Base-by-base conservation (phyloP, 768 basidiomycete species). In the Panus rudis region DNA sequence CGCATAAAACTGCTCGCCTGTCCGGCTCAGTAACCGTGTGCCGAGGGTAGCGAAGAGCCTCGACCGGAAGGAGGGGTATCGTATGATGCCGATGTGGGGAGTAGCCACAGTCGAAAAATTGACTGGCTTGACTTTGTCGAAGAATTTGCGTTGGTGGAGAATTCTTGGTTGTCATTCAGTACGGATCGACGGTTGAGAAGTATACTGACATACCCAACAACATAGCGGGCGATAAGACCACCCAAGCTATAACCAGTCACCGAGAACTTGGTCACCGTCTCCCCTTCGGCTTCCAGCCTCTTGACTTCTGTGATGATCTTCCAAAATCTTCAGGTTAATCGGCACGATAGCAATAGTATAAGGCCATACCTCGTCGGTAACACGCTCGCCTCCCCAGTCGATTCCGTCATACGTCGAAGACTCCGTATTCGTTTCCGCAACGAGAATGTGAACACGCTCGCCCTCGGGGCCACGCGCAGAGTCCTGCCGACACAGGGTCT, bases 21-120 rank as follows among this genome's bases (percentile, higher is more conserved):
- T 89, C 42, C 90, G 68, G 4, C 84, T 84, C 22, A 92, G 64
- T 12, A 91, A 63, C 42, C 67, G 76, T 0, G 85, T 77, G 0
- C 85, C 91, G 8, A 93, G 55, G 16, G 60, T 66, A 2, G 70
- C 67, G 10, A 70, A 54, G 0, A 87, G 37, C 1, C 65, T 63
- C 1, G 82, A 84, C 31, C 81, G 56, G 25, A 82, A 61, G 2
- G 79, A 77, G 21, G 73, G 70, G 48, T 82, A 81, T 53, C 68
- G 66, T 4, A 78, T 79, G 6, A 90, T 71, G 12, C 91, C 91
- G 30, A 91, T 68, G 48, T 89, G 83, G 2, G 91, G 91, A 0
- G 90, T 88, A 2, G 90, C 86, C 39, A 92, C 64, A 0, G 90
- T 88, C 42, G 77, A 78, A 60, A 92, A 93, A 59, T 89, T 90